Evolutionary conservation across 2,329 filamentous ascomycete genomes (phyloP).

Genomic region (Magnaporthiopsis poae): DNA sequence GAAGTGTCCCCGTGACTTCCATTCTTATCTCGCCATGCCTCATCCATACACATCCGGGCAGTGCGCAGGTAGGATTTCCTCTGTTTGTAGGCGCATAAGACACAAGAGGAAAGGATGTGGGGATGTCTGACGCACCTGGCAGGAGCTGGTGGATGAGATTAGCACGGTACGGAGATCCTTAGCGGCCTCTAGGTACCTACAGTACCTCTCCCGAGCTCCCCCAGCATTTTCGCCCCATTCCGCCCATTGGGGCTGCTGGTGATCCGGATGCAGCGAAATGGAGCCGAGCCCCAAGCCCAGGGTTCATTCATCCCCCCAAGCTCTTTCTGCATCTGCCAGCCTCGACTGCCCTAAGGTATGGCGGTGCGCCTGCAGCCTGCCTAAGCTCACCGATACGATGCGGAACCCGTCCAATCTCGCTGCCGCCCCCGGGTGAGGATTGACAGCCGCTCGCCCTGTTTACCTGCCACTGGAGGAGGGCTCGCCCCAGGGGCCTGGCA

Average conservation of each 20-base stretch:
- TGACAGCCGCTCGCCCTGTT: background rate
- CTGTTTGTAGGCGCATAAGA: background rate
- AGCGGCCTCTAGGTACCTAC: background rate
- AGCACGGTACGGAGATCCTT: background rate
- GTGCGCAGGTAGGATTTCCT: too few species aligned
- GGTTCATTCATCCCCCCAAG: too few species aligned
- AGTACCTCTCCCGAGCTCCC: background rate
- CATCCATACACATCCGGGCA: too few species aligned
- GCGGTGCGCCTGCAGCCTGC: background rate
- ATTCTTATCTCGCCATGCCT: background rate
- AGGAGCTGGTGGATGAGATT: background rate
- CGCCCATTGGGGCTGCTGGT: background rate
- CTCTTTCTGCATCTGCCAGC: too few species aligned
- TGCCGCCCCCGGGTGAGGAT: background rate
- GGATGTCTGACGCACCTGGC: background rate
- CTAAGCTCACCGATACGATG: too few species aligned
- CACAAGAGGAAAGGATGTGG: background rate
- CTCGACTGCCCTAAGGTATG: too few species aligned
- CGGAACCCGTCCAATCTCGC: background rate
- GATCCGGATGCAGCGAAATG: background rate
- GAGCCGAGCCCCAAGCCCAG: too few species aligned
- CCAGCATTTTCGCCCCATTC: background rate
- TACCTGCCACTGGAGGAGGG: background rate
- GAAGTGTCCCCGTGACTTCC: background rate
- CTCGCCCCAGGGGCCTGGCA: background rate